These are phyloP conservation scores for Pestalotiopsis sp. DNA, from an alignment of 2,329 filamentous ascomycete genomes.

Conservation along the genomic window DNA sequence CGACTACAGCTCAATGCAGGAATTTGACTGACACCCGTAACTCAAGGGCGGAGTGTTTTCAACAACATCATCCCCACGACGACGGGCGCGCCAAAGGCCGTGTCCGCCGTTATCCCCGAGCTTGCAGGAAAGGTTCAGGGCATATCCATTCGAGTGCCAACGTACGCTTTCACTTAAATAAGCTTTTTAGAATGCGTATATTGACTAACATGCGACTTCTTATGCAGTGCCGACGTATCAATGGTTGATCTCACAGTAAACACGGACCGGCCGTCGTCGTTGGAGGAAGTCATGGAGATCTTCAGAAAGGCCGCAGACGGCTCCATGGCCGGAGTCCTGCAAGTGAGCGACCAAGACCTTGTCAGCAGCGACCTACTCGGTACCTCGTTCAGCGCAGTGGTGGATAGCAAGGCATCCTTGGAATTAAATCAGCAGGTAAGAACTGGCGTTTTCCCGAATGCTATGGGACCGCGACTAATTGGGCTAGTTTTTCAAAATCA, in stretches of 20 bases:
- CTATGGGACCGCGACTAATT: neutral
- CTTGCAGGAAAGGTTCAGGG: neutral
- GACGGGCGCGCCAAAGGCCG: neutral
- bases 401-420: neutral
- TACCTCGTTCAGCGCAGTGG: neutral
- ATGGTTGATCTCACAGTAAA: neutral
- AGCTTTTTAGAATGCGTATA: too few species aligned
- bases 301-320: neutral
- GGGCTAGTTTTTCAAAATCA: neutral
- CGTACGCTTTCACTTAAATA: neutral
- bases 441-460: too few species aligned
- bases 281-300: neutral
- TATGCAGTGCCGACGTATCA: neutral
- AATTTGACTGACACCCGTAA: neutral
- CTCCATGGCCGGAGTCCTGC: neutral
- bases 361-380: conserved; percentile 1
- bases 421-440: neutral
- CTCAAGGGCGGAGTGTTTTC: neutral
- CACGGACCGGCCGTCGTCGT: neutral
- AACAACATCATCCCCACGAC: conserved; percentile 1
- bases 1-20: too few species aligned
- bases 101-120: neutral
- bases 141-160: neutral
- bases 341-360: neutral
- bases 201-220: neutral